A percentile compares a stretch with the other conserved stretches of the same genome.
Conservation (phyloP, 1,139 yeast species). For the Taphrina wiesneri region DNA sequence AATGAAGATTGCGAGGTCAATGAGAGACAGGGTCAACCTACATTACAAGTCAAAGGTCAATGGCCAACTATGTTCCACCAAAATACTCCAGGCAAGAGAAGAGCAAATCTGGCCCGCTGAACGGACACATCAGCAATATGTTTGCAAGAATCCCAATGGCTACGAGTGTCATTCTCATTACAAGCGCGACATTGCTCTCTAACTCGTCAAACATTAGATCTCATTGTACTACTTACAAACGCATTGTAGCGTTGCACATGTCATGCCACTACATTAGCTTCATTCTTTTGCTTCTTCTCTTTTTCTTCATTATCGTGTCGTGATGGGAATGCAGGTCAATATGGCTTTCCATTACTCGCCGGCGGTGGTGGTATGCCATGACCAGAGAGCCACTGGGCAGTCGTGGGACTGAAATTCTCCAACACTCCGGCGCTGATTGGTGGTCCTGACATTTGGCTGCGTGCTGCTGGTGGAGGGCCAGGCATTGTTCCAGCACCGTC, state of each 20-base stretch:
- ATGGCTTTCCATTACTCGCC: background rate
- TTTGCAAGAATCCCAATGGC: background rate
- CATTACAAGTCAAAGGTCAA: slow-evolving; percentile 10
- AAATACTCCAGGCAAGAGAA: background rate
- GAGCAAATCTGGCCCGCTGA: slow-evolving; percentile 8
- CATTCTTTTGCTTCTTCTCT: background rate
- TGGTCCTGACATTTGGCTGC: slow-evolving; percentile 13
- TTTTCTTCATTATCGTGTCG: background rate
- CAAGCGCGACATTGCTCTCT: slow-evolving; percentile 1
- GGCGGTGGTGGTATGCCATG: slow-evolving; percentile 12
- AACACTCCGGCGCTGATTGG: slow-evolving; percentile 32
- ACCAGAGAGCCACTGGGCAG: slow-evolving; percentile 27
- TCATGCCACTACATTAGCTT: background rate
- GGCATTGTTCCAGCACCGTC: background rate
- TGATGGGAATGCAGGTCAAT: background rate
- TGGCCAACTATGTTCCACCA: slow-evolving; percentile 1
- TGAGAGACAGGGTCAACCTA: slow-evolving; percentile 1
- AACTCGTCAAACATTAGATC: background rate
- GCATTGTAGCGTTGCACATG: too few relatives aligned
- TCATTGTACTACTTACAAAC: background rate
- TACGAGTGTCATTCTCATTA: slow-evolving; percentile 10
- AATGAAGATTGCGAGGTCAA: background rate
- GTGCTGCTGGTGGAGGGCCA: background rate
- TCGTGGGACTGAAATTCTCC: slow-evolving; percentile 31
- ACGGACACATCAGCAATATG: slow-evolving; percentile 5